Evolutionary conservation across 768 basidiomycete genomes (phyloP), one percentile per base, ranked within the genome.

Genomic region (Lyophyllum atratum): DNA sequence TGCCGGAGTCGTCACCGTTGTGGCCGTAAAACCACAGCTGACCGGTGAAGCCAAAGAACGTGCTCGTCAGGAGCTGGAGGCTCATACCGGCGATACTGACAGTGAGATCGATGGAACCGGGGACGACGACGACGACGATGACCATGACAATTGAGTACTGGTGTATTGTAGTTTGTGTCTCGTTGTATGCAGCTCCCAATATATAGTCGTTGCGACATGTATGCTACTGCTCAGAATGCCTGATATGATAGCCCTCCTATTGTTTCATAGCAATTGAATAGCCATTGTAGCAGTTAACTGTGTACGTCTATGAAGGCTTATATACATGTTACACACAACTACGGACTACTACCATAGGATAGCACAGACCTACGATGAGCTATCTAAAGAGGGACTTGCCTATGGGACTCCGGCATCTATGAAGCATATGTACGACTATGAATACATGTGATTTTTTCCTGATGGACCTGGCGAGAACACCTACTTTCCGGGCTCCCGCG

Each of bases 41-140:
- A 31, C 45, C 0, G 57, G 49, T 9, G 54, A 52, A 14, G 50
- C 39, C 25, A 43, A 49, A 12, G 53, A 59, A 7, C 49, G 54
- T 17, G 58, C 46, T 34, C 49, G 54, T 3, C 22, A 47, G 40
- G 57, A 55, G 26, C 24, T 62, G 12, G 54, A 58, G n/a, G 61
- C 26, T 3, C 54, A 55, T 28, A 59, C 58, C 2, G 60, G 56
- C 4, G 56, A 61, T 19, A 61, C 60, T 21, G 60, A 61, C 34
- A 58, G 54, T 21, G 57, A 62, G 21, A 66, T 3, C 15, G 39
- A 26, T 14, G 26, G 29, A 17, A 7, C 6, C 10, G 29, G 28
- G 5, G 26, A 29, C 12, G 19, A 53, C 31, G 52, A 54, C 26
- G 43, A 44, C 19, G 52, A 54, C 17, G 52, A 22, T 10, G 43